Evolutionary conservation across 2,329 filamentous ascomycete genomes (phyloP), one percentile per base, ranked within the genome.

Genomic region (Chlorencoelia australis): DNA sequence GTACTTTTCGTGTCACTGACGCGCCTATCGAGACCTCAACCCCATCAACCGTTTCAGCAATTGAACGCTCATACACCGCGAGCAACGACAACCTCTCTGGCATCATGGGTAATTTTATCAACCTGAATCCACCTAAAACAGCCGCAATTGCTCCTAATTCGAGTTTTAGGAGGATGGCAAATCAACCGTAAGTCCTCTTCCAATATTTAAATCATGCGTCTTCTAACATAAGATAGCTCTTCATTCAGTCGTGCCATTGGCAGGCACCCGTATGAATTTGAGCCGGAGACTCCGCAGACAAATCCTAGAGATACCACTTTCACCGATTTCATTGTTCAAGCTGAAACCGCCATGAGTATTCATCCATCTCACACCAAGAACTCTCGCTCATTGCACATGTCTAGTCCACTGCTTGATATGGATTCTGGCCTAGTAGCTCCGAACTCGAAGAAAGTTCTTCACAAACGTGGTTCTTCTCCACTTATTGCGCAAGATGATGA

Each of bases 41-140:
- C n/a, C n/a, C n/a, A n/a, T n/a, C n/a, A n/a, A n/a, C n/a, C n/a
- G n/a, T n/a, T n/a, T n/a, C n/a, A n/a, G n/a, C n/a, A n/a, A n/a
- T n/a, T n/a, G n/a, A n/a, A n/a, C n/a, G n/a, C n/a, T n/a, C n/a
- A n/a, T n/a, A n/a, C n/a, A n/a, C n/a, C n/a, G n/a, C n/a, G n/a
- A n/a, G n/a, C n/a, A n/a, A 38, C 35, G 28, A 39, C 9, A 37
- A 28, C n/a, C 29, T 37, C 9, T 42, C 39, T 29, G 42, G 33
- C 3, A 46, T 51, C 31, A 46, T 51, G 21, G 51, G 51, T 24
- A 44, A 52, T 28, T 53, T 52, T 30, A 30, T 53, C 13, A n/a
- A n/a, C n/a, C n/a, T n/a, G n/a, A n/a, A n/a, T n/a, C n/a, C n/a
- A n/a, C n/a, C n/a, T n/a, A n/a, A n/a, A n/a, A n/a, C n/a, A n/a